These are phyloP conservation scores for Phytopythium cucurbitacearum DNA, from an alignment of 352 stramenopile species.

Conservation along the genomic window DNA sequence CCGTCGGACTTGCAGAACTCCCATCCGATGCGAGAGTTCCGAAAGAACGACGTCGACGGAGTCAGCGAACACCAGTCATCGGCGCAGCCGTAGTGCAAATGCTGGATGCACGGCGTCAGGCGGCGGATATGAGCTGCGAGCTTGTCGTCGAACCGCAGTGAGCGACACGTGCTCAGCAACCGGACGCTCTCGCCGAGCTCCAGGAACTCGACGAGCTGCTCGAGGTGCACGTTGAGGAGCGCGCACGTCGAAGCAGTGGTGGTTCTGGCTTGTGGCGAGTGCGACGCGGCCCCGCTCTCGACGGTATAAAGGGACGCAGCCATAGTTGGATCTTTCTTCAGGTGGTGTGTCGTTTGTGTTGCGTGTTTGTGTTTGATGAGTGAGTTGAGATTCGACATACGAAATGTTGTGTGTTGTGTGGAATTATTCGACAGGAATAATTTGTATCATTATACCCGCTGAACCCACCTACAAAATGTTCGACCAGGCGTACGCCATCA, in stretches of 20 bases:
- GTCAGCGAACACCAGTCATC: conserved; percentile 7
- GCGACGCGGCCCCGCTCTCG: no score
- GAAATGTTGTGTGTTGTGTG: no score
- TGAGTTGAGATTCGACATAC: no score
- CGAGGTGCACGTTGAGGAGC: conserved; percentile 1
- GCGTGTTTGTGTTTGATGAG: no score
- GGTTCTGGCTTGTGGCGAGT: no score
- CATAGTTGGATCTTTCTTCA: no score
- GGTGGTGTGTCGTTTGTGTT: no score
- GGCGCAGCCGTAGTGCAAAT: conserved; percentile 1
- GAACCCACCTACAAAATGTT: no score
- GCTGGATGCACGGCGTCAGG: neutral
- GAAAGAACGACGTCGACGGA: conserved; percentile 2
- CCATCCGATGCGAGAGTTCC: neutral
- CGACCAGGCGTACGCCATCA: no score
- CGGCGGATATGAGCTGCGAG: conserved; percentile 4
- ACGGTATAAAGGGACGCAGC: no score
- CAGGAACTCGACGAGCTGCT: conserved; percentile 5
- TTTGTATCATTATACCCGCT: no score
- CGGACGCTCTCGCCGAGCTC: conserved; percentile 1
- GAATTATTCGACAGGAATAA: no score
- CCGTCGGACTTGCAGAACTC: neutral
- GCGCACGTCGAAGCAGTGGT: neutral
- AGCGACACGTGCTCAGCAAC: conserved; percentile 3
- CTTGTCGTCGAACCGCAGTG: neutral